These are phyloP conservation scores for Zanthoxylum bungeanum DNA, from an alignment of 345 rosid genomes.

Conservation along the genomic window DNA sequence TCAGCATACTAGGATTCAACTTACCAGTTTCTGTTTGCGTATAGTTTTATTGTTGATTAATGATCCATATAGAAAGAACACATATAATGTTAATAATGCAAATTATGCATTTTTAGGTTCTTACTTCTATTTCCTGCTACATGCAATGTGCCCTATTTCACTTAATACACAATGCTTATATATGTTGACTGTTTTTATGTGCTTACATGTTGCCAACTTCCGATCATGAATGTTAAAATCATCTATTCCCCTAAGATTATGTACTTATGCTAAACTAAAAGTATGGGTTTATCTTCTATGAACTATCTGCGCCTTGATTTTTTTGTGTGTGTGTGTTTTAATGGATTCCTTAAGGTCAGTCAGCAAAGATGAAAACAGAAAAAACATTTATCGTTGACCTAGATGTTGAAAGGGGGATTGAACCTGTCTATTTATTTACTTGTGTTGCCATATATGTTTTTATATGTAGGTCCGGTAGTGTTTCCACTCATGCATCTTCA, in stretches of 20 bases:
- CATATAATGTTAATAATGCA: not conserved
- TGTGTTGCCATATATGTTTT: not conserved
- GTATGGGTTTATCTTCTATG: not conserved
- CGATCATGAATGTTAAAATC: not conserved
- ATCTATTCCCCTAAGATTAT: not conserved
- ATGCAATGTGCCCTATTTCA: not conserved
- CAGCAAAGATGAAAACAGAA: not conserved
- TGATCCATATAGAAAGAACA: not conserved
- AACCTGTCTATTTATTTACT: not conserved
- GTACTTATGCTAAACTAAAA: not conserved
- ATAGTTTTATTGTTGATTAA: not conserved
- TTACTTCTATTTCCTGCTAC: not conserved
- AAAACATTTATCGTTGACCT: not conserved
- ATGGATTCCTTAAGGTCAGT: not conserved
- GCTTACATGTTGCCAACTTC: not conserved
- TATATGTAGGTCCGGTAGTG: slow-evolving; percentile 61
- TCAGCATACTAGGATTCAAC: not conserved
- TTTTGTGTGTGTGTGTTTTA: not conserved
- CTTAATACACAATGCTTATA: not conserved
- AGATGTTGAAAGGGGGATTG: not conserved
- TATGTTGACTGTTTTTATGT: not conserved
- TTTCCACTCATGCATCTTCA: slow-evolving; percentile 56
- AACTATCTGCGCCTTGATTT: not conserved
- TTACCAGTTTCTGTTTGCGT: not conserved
- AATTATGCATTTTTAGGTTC: not conserved